Base-by-base conservation (phyloP, 148 eudicot species). In the Polygonum aviculare region DNA sequence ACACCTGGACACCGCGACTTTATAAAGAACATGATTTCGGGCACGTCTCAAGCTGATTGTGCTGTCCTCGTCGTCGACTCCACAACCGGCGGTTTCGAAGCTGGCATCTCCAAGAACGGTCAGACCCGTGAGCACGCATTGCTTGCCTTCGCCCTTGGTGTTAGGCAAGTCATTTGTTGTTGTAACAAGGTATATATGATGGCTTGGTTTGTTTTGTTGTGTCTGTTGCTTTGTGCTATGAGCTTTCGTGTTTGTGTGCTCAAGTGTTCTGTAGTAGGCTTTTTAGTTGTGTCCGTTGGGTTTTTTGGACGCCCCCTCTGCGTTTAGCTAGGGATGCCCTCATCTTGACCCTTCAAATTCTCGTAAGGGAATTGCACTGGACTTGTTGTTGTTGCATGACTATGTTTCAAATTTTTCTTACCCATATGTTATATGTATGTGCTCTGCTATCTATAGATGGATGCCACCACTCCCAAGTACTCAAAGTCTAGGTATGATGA, bases 121-220 rank as follows among this genome's bases (percentile, higher is more conserved):
- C 88, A 87, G 86, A 87, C 90, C 74, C 88, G 90, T 79, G 90
- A 87, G 76, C 90, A 87, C 57, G 87, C 87, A n/a, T 74, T 86
- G 74, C 87, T 86, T 82, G 87, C 90, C 74, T 87, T 87, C 80
- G 85, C 90, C 11, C 86, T 87, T 62, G 87, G 90, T 80, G 90
- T 87, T 69, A 87, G 72, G 83, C 89, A 87, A 72, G 84, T 87
- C 87, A 87, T 87, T 47, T 87, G 88, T 69, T 85, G 86, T 62
- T 85, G 88, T 40, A 85, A 85, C 86, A 86, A 86, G 86, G 88
- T 81, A 26, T 81, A 26, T 81, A 45, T 41, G 45, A 44, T 44
- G 41, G 7, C 41, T 45, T 45, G 7, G 11, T 45, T 45, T 45
- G 49, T 11, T 11, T 45, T 45, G 1, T 45, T 45, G 31, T 26